A percentile compares a stretch with the other conserved stretches of the same genome.
Conservation (phyloP, 306 rosid genomes). For the Vigna radiata region DNA sequence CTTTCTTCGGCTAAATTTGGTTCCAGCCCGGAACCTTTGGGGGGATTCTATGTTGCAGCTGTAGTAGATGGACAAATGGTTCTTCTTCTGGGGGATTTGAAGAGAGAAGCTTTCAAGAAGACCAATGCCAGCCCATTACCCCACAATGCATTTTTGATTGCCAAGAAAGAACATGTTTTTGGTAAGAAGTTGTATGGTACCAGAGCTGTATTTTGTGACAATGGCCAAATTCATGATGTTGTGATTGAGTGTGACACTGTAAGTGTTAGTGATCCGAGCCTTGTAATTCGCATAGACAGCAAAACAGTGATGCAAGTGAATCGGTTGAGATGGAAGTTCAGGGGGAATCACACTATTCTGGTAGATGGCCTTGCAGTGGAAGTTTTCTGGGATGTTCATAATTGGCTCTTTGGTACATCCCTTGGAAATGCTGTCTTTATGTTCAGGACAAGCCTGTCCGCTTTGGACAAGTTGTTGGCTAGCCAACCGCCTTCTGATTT, state of each 20-base stretch:
- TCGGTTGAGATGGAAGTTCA: conserved; percentile 85
- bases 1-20: conserved; percentile 91
- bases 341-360: conserved; percentile 88
- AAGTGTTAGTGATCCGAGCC: conserved; percentile 65
- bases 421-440: conserved; percentile 85
- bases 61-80: conserved; percentile 81
- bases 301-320: conserved; percentile 89
- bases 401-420: conserved; percentile 85
- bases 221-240: conserved; percentile 85
- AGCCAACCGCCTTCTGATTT: conserved; percentile 64
- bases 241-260: conserved; percentile 86
- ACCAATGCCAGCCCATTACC: conserved; percentile 63
- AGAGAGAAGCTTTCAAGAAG: conserved; percentile 92
- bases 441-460: conserved; percentile 80
- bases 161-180: conserved; percentile 87
- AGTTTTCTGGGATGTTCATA: conserved; percentile 95
- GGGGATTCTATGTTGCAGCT: conserved; percentile 77
- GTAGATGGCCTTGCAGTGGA: conserved; percentile 89
- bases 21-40: conserved; percentile 82
- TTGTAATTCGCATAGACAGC: conserved; percentile 77
- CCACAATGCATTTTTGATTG: conserved; percentile 65
- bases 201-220: conserved; percentile 74
- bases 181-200: conserved; percentile 80
- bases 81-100: conserved; percentile 94
- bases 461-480: conserved; percentile 75